Conservation (phyloP, 148 eudicot species). For the Rhododendron ferrugineum region DNA sequence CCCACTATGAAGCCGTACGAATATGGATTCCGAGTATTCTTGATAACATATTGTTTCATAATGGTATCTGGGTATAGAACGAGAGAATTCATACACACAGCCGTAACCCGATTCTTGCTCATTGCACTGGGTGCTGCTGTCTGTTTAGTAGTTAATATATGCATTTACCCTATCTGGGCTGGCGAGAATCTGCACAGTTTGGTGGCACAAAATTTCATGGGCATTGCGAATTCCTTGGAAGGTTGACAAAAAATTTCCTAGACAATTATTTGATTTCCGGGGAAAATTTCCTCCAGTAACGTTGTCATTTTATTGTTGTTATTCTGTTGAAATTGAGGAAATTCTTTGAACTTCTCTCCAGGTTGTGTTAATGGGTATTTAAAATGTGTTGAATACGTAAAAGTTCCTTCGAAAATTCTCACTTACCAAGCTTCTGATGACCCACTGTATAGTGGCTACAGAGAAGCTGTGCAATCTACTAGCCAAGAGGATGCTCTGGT, state of each 20-base stretch:
- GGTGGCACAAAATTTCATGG: slow-evolving; percentile 72
- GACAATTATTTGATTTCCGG: neutral
- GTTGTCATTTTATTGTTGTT: neutral
- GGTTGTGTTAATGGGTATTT: slow-evolving; percentile 75
- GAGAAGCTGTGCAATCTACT: slow-evolving; percentile 75
- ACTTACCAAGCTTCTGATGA: slow-evolving; percentile 79
- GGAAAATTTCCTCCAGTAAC: neutral
- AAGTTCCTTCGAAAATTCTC: slow-evolving; percentile 70
- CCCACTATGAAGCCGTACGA: slow-evolving; percentile 89
- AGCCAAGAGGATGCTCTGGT: slow-evolving; percentile 82
- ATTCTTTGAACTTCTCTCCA: slow-evolving; percentile 19
- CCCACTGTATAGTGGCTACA: slow-evolving; percentile 69
- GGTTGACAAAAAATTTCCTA: slow-evolving; percentile 32
- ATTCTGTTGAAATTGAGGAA: slow-evolving; percentile 17
- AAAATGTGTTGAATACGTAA: slow-evolving; percentile 62
- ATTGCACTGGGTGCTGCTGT: slow-evolving; percentile 84
- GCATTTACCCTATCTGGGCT: slow-evolving; percentile 91
- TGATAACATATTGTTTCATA: slow-evolving; percentile 77
- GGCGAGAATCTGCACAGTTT: slow-evolving; percentile 83
- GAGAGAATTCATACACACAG: slow-evolving; percentile 62
- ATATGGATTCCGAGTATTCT: slow-evolving; percentile 83
- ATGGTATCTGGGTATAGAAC: slow-evolving; percentile 86
- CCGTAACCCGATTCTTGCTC: slow-evolving; percentile 68
- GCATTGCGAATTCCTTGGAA: slow-evolving; percentile 81
- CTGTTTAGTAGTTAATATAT: slow-evolving; percentile 59